Conservation (phyloP, 1,139 yeast species). For the Lizanozyma gosingica region DNA sequence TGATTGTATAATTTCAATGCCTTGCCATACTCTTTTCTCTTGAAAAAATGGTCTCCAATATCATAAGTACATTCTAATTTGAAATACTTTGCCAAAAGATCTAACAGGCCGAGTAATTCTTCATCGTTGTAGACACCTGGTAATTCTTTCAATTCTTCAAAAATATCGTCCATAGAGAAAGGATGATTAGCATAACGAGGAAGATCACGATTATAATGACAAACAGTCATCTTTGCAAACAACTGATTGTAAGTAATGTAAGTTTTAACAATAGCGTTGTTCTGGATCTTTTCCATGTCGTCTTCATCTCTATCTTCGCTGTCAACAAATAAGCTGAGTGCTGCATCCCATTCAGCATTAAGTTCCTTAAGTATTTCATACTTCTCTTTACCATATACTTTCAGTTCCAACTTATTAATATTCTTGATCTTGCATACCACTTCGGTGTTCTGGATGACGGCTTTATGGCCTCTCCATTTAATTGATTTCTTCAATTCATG, state of each 20-base stretch:
- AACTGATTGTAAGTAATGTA: constrained; percentile 63
- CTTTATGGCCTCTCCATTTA: constrained; percentile 70
- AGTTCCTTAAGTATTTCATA: too few species aligned
- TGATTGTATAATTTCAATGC: constrained; percentile 44
- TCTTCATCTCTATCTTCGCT: constrained; percentile 31
- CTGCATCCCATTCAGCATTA: constrained; percentile 30
- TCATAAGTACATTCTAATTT: constrained; percentile 31
- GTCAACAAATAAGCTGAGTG: constrained; percentile 16
- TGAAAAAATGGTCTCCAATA: constrained; percentile 43
- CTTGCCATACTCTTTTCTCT: constrained; percentile 37
- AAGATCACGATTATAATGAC: not conserved
- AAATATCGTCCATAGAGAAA: constrained; percentile 15
- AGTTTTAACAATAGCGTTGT: constrained; percentile 66
- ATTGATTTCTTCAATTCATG: constrained; percentile 29
- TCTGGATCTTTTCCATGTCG: constrained; percentile 50
- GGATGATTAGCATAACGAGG: not conserved
- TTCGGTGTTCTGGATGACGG: constrained; percentile 61
- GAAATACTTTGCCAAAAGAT: constrained; percentile 39
- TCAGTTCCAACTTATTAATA: constrained; percentile 15
- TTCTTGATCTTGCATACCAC: constrained; percentile 52
- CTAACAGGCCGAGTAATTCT: constrained; percentile 47
- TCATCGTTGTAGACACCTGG: constrained; percentile 92
- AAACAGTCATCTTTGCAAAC: constrained; percentile 35
- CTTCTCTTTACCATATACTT: constrained; percentile 12
- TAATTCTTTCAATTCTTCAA: constrained; percentile 57